Evolutionary conservation across 345 rosid genomes (phyloP).

Genomic region (Melaleuca alternifolia): DNA sequence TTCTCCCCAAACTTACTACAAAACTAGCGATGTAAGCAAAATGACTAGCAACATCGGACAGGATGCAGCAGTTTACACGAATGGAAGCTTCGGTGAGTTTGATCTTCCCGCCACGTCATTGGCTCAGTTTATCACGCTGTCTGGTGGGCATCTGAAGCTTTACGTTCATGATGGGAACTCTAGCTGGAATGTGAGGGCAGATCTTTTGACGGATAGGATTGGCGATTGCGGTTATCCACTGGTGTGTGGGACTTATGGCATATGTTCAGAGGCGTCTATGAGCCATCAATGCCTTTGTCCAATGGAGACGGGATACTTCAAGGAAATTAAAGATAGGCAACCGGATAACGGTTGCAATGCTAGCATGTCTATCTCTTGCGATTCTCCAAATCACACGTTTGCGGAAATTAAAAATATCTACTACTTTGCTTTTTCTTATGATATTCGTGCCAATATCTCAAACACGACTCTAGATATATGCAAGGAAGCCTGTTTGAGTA

Average conservation of each 20-base stretch:
- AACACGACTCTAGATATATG: background rate
- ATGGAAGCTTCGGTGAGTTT: background rate
- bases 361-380: background rate
- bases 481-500: background rate
- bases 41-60: background rate
- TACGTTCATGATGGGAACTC: background rate
- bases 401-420: background rate
- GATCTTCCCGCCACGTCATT: rapidly evolving
- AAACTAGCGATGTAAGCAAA: background rate
- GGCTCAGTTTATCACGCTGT: background rate
- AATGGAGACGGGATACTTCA: background rate
- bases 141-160: background rate
- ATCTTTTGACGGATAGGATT: background rate
- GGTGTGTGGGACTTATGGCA: background rate
- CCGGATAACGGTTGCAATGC: background rate
- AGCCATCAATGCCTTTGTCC: background rate
- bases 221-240: background rate
- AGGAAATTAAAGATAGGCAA: background rate
- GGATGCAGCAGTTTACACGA: background rate
- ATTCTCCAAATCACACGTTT: background rate
- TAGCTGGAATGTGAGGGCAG: background rate
- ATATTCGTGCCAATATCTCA: background rate
- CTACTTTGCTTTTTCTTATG: background rate
- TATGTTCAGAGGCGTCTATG: background rate
- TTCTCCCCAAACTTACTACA: background rate